phyloP scores from a whole-genome alignment of 805 yeast species.

The Lipomyces anomalus region DNA sequence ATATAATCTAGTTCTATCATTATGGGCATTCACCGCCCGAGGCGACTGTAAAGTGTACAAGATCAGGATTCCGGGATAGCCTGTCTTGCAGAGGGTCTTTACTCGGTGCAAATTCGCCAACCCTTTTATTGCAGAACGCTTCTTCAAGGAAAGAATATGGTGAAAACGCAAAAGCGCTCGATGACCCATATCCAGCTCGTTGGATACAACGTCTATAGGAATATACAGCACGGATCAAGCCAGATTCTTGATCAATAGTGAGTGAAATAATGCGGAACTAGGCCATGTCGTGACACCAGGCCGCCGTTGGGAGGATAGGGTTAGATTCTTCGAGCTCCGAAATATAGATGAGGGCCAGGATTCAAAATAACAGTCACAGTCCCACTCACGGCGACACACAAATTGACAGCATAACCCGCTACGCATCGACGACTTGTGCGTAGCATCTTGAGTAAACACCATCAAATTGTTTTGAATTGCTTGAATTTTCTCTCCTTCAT shows the following conservation, averaged over 20 bases:
- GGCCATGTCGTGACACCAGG: too few species aligned
- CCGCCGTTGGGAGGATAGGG: background rate
- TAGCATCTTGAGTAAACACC: too few species aligned
- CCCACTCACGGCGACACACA: background rate
- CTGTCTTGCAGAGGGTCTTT: constrained; percentile 34
- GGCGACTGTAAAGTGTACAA: too few species aligned
- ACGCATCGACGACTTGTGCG: too few species aligned
- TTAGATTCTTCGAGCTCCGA: too few species aligned
- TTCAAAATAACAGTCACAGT: background rate
- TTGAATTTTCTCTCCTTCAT: background rate
- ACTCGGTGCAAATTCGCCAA: constrained; percentile 94
- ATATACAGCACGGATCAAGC: too few species aligned
- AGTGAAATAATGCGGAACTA: too few species aligned
- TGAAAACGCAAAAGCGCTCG: background rate
- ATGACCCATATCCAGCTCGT: too few species aligned
- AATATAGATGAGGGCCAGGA: background rate
- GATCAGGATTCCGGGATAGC: background rate
- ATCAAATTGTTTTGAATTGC: background rate
- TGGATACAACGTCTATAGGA: too few species aligned
- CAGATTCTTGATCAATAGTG: too few species aligned
- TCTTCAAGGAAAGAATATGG: background rate
- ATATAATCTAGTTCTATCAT: too few species aligned
- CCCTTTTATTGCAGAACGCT: constrained; percentile 50
- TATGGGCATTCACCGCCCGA: too few species aligned
- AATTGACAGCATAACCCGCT: background rate